phyloP scores from a whole-genome alignment of 495 filamentous ascomycete genomes.

The Entonaema liquescens region DNA sequence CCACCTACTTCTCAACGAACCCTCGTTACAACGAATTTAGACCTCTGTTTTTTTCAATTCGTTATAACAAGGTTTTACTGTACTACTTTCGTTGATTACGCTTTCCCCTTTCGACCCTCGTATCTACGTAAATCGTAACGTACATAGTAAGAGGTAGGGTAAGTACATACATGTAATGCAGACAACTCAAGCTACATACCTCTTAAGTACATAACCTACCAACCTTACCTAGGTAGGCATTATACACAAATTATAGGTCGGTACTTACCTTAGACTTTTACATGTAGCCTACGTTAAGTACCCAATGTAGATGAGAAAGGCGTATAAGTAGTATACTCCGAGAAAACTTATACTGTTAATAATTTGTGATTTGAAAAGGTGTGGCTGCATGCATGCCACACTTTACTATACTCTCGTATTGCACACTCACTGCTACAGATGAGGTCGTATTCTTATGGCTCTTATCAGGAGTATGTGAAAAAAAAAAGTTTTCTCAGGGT shows the following conservation, averaged over 20 bases:
- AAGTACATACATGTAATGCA: not conserved
- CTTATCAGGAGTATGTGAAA: slow-evolving; percentile 10
- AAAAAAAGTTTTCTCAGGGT: not conserved
- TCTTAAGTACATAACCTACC: too few relatives aligned
- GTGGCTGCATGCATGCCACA: slow-evolving; percentile 31
- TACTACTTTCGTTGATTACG: slow-evolving; percentile 17
- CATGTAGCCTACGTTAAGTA: not conserved
- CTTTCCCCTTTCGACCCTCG: slow-evolving; percentile 10
- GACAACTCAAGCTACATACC: too few relatives aligned
- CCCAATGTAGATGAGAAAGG: not conserved
- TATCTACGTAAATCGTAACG: not conserved
- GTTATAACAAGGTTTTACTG: too few relatives aligned
- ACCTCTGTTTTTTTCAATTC: too few relatives aligned
- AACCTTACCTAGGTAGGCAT: not conserved
- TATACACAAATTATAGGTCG: not conserved
- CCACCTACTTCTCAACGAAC: too few relatives aligned
- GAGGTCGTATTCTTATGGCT: slow-evolving; percentile 1
- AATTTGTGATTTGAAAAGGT: slow-evolving; percentile 5
- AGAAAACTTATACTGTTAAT: not conserved
- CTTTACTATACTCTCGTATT: not conserved
- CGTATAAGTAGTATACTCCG: slow-evolving; percentile 10
- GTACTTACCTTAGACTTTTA: not conserved
- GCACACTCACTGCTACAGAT: slow-evolving; percentile 9
- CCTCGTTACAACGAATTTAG: too few relatives aligned
- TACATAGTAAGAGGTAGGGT: not conserved